Percentiles rank a stretch among this genome's conserved stretches.
Evolutionary conservation across 768 basidiomycete genomes (phyloP).

Genomic region (Cystoderma amianthinum): DNA sequence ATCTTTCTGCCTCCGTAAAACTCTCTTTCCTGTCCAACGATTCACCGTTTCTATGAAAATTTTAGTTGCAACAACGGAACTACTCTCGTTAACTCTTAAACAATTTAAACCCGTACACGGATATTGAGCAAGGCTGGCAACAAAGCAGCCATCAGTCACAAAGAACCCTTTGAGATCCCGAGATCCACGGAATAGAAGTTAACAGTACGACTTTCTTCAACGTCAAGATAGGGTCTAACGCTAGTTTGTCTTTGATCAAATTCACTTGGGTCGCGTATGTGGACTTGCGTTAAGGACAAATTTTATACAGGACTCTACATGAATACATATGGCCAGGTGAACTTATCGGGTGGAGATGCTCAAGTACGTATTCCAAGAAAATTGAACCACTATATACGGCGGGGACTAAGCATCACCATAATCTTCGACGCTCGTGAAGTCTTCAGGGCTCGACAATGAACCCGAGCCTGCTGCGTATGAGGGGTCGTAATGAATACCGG

Average conservation of each 20-base stretch:
- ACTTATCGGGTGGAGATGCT: not conserved
- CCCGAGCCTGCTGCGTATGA: conserved; percentile 25
- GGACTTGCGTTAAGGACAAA: not conserved
- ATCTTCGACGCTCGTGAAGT: conserved; percentile 34
- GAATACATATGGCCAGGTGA: not conserved
- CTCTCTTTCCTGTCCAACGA: too few relatives aligned
- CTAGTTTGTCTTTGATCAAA: not conserved
- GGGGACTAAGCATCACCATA: conserved; percentile 28
- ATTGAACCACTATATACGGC: not conserved
- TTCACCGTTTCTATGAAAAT: too few relatives aligned
- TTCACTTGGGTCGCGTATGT: not conserved
- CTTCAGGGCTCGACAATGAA: conserved; percentile 33
- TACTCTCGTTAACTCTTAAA: too few relatives aligned
- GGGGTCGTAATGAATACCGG: conserved; percentile 22
- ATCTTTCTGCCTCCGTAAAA: too few relatives aligned
- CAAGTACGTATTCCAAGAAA: conserved; percentile 6
- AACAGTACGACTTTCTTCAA: not conserved
- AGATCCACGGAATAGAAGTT: not conserved
- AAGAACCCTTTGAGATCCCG: not conserved
- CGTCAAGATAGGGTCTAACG: not conserved
- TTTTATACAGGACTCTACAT: not conserved
- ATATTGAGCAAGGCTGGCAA: too few relatives aligned
- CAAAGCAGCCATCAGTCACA: too few relatives aligned
- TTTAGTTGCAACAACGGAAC: too few relatives aligned
- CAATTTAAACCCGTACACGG: too few relatives aligned